Percentiles rank a stretch among this genome's conserved stretches.
phyloP scores from a whole-genome alignment of 2,329 filamentous ascomycete genomes.

The Hirsutella minnesotensis region DNA sequence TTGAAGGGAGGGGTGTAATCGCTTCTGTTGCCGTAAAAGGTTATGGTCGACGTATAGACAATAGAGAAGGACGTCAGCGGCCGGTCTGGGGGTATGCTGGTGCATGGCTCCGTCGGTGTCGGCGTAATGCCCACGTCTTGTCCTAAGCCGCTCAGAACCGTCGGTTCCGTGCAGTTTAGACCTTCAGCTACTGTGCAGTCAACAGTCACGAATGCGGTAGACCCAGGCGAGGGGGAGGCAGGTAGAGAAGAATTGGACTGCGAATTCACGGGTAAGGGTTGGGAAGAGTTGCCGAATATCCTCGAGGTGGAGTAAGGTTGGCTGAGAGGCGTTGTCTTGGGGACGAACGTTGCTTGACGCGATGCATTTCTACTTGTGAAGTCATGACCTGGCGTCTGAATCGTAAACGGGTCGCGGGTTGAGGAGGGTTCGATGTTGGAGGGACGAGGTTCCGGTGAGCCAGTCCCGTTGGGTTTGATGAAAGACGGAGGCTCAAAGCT shows the following conservation, averaged over 20 bases:
- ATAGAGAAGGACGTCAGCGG: conserved; percentile 29
- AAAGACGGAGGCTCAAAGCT: too few species aligned
- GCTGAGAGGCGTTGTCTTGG: too few species aligned
- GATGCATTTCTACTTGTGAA: too few species aligned
- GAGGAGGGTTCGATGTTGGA: too few species aligned
- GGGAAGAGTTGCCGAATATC: too few species aligned
- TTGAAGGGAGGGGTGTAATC: conserved; percentile 36
- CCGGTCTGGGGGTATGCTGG: conserved; percentile 14
- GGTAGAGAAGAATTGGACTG: background rate
- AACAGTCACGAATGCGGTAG: background rate
- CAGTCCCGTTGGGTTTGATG: too few species aligned
- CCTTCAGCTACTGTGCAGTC: conserved; percentile 1
- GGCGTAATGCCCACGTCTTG: background rate
- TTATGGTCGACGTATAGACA: conserved; percentile 36
- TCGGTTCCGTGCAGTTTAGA: background rate
- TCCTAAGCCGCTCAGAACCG: background rate
- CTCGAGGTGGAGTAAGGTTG: too few species aligned
- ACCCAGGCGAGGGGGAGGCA: background rate
- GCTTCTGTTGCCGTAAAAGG: conserved; percentile 30
- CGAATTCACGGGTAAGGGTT: background rate
- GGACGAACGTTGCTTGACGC: too few species aligned
- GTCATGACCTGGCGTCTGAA: too few species aligned
- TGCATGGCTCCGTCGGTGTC: conserved; percentile 18
- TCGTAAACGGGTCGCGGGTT: too few species aligned
- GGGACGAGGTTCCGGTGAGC: too few species aligned